Conservation (phyloP, 371 early-diverging fungal species). For the Phascolomyces articulosus region DNA sequence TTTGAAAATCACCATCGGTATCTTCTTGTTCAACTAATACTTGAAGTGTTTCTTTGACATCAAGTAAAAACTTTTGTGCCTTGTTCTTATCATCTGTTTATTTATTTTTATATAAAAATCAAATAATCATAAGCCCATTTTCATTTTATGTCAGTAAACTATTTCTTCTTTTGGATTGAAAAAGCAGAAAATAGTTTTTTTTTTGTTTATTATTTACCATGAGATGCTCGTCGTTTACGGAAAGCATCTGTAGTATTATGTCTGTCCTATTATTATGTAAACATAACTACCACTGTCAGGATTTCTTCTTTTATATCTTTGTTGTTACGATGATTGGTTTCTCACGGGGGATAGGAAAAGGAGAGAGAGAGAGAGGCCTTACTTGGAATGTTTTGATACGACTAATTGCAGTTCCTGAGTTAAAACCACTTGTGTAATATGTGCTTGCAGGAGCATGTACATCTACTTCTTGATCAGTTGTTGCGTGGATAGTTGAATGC, state of each 20-base stretch:
- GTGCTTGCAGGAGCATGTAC: constrained; percentile 50
- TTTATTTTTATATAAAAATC: background rate
- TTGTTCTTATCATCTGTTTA: constrained; percentile 73
- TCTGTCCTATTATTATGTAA: constrained; percentile 8
- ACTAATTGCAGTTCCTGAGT: constrained; percentile 30
- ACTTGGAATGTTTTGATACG: constrained; percentile 34
- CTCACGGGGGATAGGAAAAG: background rate
- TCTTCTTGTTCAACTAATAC: constrained; percentile 91
- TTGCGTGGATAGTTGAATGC: constrained; percentile 27
- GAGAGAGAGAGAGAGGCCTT: too few relatives aligned
- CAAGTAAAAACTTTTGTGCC: constrained; percentile 81
- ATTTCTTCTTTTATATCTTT: background rate
- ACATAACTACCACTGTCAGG: background rate
- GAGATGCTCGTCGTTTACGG: constrained; percentile 49
- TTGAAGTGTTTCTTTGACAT: constrained; percentile 84
- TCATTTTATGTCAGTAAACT: background rate
- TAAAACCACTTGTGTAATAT: constrained; percentile 55
- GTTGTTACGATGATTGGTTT: background rate
- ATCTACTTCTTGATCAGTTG: constrained; percentile 27
- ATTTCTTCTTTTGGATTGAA: background rate
- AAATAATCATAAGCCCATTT: background rate
- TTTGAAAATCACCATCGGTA: constrained; percentile 93
- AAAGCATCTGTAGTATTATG: constrained; percentile 20
- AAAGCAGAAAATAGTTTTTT: background rate
- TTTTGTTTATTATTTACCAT: constrained; percentile 35